Evolutionary conservation across 306 rosid genomes (phyloP), one percentile per base, ranked within the genome.

Genomic region (Cucurbita moschata): DNA sequence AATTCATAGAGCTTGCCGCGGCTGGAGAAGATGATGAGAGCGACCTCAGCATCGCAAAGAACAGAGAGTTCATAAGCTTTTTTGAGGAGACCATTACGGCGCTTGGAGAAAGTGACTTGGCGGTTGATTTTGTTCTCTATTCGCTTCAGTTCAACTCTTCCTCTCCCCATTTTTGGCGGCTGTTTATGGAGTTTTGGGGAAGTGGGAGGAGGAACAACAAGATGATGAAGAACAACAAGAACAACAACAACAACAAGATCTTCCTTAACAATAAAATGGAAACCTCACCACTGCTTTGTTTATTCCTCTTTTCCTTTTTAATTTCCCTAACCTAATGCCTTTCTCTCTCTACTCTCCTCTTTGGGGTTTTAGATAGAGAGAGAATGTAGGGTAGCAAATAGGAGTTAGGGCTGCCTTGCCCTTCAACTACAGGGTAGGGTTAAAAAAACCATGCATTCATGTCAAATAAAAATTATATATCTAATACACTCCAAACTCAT

Each of bases 1-100:
- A 87, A 91, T 81, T 91, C 97, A 76, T 73, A 86, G 81, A 91
- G 97, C 83, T 91, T 91, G 21, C 96, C 97, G 51, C 96, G 81
- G 56, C 87, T 85, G 53, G 97, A 91, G 91, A 91, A 91, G 80
- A 89, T 59, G 80, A 91, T 89, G 18, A 91, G 87, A 15, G 85
- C 88, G 75, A 85, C 73, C 79, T 85, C 88, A 21, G 86, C 88
- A 56, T 85, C 88, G 64, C 88, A 85, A 13, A 85, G 88, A 40
- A 85, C 84, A 67, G 88, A 85, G 44, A 85, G 86, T 62, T 85
- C 88, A 69, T 78, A 62, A 11, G 88, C 88, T 70, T 85, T 85
- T 82, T 85, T 85, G 37, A 85, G 74, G 80, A 85, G 71, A 55
- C 88, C 86, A 71, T 78, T 80, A 52, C 86, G 74, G 23, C 88